Base-by-base conservation (phyloP, 2,329 filamentous ascomycete genomes). In the Fusarium nematophilum region DNA sequence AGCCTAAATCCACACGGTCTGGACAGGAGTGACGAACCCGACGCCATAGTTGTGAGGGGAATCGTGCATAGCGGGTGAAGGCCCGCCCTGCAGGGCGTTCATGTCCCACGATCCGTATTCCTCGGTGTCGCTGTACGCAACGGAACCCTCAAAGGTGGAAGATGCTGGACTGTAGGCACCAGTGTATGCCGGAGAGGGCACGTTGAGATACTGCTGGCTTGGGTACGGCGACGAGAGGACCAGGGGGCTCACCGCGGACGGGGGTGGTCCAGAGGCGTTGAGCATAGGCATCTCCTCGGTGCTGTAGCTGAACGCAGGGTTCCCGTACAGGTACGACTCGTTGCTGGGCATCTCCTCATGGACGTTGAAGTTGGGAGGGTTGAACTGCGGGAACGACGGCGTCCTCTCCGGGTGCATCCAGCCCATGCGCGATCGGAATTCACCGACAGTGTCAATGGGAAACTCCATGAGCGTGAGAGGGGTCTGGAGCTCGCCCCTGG, bases 401-500 rank as follows among this genome's bases (percentile, higher is more conserved):
- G 86, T 86, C 60, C 84, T 79, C 59, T 80, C 78, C 9, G 86
- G 86, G 57, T 86, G 82, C 37, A 81, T 73, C 87, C 87, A 91
- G 40, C 89, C 87, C 80, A 91, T 87, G 63, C 88, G 85, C 29
- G 79, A 81, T 65, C 88, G 86, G 75, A 93, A 92, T 67, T 88
- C 86, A 53, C 81, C 79, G 50, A 91, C 86, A 39, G 87, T 86
- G 64, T 90, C 84, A 50, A 90, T 86, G 14, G 90, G 89, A 59
- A 88, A 88, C 65, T 90, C 86, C 86, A 92, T 90, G 36, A 93
- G 80, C 5, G 81, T 78, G 57, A 91, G 75, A 9, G 88, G 86
- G 25, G 87, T 85, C 68, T 87, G 84, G 34, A 84, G 75, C 21
- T 86, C 84, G 13, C 81, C 81, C 50, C 86, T 83, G 53, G 83